These are phyloP conservation scores for Teratosphaeria zuluensis DNA, from an alignment of 2,329 filamentous ascomycete genomes.

Conservation along the genomic window DNA sequence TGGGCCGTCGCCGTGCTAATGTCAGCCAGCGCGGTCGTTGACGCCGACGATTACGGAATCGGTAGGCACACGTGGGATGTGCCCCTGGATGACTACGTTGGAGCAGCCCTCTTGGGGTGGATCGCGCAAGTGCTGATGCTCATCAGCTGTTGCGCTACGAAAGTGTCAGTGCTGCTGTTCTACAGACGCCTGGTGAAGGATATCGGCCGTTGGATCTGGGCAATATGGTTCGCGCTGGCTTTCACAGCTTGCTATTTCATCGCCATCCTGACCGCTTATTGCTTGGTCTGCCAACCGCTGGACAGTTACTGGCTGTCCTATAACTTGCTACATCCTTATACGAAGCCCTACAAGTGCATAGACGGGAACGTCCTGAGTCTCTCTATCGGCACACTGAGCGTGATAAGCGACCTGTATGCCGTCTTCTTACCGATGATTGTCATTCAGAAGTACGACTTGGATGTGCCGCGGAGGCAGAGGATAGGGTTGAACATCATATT, in stretches of 20 bases:
- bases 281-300: constrained; percentile 10
- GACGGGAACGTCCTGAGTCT: constrained; percentile 23
- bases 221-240: constrained; percentile 8
- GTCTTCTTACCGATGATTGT: constrained; percentile 26
- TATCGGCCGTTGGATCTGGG: constrained; percentile 9
- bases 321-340: constrained; percentile 6
- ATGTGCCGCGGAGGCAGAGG: constrained; percentile 23
- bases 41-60: neutral
- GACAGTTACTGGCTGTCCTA: constrained; percentile 13
- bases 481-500: constrained; percentile 12
- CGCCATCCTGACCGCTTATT: constrained; percentile 8
- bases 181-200: constrained; percentile 17
- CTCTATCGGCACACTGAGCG: constrained; percentile 10
- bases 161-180: constrained; percentile 15
- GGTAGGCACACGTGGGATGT: constrained; percentile 5
- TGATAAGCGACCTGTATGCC: constrained; percentile 13
- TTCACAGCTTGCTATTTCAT: constrained; percentile 10
- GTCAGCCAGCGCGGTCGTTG: neutral
- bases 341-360: constrained; percentile 16
- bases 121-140: constrained; percentile 3
- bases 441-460: constrained; percentile 31
- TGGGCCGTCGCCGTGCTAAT: constrained; percentile 2
- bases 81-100: constrained; percentile 1
- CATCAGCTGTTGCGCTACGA: constrained; percentile 3
- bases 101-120: constrained; percentile 4